phyloP scores from a whole-genome alignment of 345 rosid genomes.

The Aquilaria sinensis region DNA sequence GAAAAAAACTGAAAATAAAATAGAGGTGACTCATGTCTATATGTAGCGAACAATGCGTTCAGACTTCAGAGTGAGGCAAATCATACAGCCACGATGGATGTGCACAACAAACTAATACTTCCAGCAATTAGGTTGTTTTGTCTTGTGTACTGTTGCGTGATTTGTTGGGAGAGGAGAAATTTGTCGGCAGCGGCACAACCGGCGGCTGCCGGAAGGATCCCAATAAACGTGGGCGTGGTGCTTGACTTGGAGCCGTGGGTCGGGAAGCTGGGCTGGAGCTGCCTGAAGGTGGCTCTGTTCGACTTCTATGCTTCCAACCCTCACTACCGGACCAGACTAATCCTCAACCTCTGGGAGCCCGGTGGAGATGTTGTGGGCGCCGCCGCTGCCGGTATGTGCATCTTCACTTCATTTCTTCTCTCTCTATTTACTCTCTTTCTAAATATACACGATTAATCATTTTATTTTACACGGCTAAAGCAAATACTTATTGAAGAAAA shows the following conservation, averaged over 20 bases:
- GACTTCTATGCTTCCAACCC: constrained; percentile 20
- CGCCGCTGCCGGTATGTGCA: constrained; percentile 22
- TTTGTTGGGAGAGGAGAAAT: too few species aligned
- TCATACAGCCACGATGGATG: too few species aligned
- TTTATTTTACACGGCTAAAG: too few species aligned
- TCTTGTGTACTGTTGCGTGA: too few species aligned
- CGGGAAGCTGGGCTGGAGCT: constrained; percentile 17
- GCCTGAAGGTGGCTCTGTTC: constrained; percentile 24
- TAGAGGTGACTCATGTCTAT: too few species aligned
- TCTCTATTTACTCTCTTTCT: background rate
- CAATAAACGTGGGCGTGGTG: constrained; percentile 28
- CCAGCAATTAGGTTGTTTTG: too few species aligned
- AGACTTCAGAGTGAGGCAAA: too few species aligned
- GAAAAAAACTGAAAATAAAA: too few species aligned
- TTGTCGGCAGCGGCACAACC: background rate
- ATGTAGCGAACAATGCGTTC: too few species aligned
- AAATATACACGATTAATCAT: too few species aligned
- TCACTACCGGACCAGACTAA: constrained; percentile 25
- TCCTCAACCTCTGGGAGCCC: constrained; percentile 17
- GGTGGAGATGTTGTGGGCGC: constrained; percentile 22
- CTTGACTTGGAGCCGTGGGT: constrained; percentile 17
- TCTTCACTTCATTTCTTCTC: background rate
- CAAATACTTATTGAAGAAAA: too few species aligned
- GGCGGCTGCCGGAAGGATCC: background rate
- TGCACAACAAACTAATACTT: too few species aligned